Evolutionary conservation across 192 early-diverging fungal species (phyloP), one percentile per base, ranked within the genome.

Genomic region (Coemansia sp.): DNA sequence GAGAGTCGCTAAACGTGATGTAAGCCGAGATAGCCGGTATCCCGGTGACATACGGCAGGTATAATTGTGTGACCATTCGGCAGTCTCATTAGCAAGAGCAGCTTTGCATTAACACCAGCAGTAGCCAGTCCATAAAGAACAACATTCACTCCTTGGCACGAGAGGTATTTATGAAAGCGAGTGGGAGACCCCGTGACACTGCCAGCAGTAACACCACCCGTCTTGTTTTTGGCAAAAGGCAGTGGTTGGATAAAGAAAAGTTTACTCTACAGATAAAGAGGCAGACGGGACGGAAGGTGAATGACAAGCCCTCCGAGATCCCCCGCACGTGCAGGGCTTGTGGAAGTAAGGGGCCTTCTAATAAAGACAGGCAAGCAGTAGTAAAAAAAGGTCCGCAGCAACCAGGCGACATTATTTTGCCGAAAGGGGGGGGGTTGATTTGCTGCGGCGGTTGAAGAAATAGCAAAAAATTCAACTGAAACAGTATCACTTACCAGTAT

Each of bases 401-500:
- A 24, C 51, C 51, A 27, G 25, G 51, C 19, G 23, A 23, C 7
- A 23, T 3, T 51, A n/a, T 53, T 25, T 51, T 51, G 49, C 21
- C 49, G 49, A 21, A 25, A 16, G 18, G 51, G 51, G 51, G 51
- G 51, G 2, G 2, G 55, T 55, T 9, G 54, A 44, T 47, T n/a
- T 48, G 60, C 49, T 25, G 34, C 34, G 10, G 34, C 10, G 52
- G 28, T 34, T 62, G 65, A 50, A 53, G 31, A 34, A 56, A 56
- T 54, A 52, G 53, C 52, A 52, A 54, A 31, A 31, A 47, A 1
- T n/a, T 8, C 18, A 4, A 12, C 23, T 44, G 12, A 26, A n/a
- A n/a, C 23, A 28, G 25, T 16, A 19, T 21, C n/a, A 81, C 84
- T 67, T 85, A 95, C 94, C 81, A 10, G 85, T 77, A 77, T 97